Evolutionary conservation across 306 rosid species (phyloP).

Genomic region (Vicia villosa): DNA sequence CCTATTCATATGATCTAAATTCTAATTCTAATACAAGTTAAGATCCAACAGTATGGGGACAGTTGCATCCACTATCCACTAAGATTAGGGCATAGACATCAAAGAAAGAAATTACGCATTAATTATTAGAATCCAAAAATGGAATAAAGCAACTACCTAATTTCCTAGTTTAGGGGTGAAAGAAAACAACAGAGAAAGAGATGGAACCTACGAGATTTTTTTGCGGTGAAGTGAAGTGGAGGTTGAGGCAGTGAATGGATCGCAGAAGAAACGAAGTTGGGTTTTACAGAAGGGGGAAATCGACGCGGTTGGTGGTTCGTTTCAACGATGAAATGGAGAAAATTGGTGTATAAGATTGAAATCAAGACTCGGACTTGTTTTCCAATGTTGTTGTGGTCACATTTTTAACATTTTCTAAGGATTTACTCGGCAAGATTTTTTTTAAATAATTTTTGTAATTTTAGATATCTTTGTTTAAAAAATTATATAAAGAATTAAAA

Average conservation of each 20-base stretch:
- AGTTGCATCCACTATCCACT: slow-evolving; percentile 32
- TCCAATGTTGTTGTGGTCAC: slow-evolving; percentile 22
- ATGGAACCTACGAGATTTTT: slow-evolving; percentile 26
- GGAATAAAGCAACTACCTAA: not conserved
- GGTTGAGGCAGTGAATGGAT: slow-evolving; percentile 27
- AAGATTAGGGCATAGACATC: slow-evolving; percentile 25
- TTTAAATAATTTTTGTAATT: too few species aligned
- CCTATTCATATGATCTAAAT: too few species aligned
- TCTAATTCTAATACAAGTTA: slow-evolving; percentile 4
- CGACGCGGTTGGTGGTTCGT: slow-evolving; percentile 16
- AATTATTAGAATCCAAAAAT: slow-evolving; percentile 25
- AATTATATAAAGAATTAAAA: too few species aligned
- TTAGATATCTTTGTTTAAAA: too few species aligned
- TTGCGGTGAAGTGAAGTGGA: not conserved
- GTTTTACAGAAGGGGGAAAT: slow-evolving; percentile 7
- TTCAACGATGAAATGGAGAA: slow-evolving; percentile 27
- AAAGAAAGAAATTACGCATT: slow-evolving; percentile 9
- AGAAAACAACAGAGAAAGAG: not conserved
- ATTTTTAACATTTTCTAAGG: slow-evolving; percentile 6
- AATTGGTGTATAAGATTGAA: not conserved
- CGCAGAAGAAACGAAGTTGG: slow-evolving; percentile 22
- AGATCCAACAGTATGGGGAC: slow-evolving; percentile 39
- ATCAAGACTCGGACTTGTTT: slow-evolving; percentile 3
- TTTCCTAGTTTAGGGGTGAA: not conserved
- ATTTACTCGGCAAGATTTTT: too few species aligned